Evolutionary conservation across 2,329 filamentous ascomycete genomes (phyloP).

Genomic region (Fusarium albosuccineum): DNA sequence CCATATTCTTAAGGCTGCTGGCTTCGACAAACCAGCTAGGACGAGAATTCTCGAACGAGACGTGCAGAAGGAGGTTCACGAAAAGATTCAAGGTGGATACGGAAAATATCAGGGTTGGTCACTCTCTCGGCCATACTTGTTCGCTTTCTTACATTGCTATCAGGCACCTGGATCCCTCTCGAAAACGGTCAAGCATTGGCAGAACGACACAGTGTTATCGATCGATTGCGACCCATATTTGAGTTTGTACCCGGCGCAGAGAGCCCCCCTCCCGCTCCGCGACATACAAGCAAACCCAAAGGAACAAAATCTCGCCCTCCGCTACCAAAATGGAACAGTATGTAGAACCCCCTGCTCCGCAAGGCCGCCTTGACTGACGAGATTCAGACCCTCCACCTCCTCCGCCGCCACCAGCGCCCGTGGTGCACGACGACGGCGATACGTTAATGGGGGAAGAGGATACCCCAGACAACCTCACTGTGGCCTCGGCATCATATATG

Average conservation of each 20-base stretch:
- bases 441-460: slow-evolving; percentile 79
- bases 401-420: slow-evolving; percentile 37
- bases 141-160: slow-evolving; percentile 19
- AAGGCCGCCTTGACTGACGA: slow-evolving; percentile 19
- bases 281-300: slow-evolving; percentile 90
- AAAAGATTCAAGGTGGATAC: slow-evolving; percentile 98
- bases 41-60: slow-evolving; percentile 96
- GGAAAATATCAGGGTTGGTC: slow-evolving; percentile 92
- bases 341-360: slow-evolving; percentile 12
- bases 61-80: slow-evolving; percentile 95
- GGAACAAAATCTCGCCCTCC: slow-evolving; percentile 68
- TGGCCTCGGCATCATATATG: slow-evolving; percentile 87
- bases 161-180: slow-evolving; percentile 96
- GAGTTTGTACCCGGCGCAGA: slow-evolving; percentile 87
- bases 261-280: slow-evolving; percentile 92
- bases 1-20: slow-evolving; percentile 96
- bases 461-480: slow-evolving; percentile 84
- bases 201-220: slow-evolving; percentile 86
- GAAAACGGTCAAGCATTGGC: slow-evolving; percentile 84
- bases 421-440: slow-evolving; percentile 70
- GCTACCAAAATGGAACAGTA: slow-evolving; percentile 69
- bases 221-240: slow-evolving; percentile 88
- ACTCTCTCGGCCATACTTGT: not conserved
- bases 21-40: slow-evolving; percentile 95
- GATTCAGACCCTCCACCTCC: slow-evolving; percentile 40